Evolutionary conservation across 768 basidiomycete species (phyloP), one percentile per base, ranked within the genome.

Genomic region (Kwoniella sp.): DNA sequence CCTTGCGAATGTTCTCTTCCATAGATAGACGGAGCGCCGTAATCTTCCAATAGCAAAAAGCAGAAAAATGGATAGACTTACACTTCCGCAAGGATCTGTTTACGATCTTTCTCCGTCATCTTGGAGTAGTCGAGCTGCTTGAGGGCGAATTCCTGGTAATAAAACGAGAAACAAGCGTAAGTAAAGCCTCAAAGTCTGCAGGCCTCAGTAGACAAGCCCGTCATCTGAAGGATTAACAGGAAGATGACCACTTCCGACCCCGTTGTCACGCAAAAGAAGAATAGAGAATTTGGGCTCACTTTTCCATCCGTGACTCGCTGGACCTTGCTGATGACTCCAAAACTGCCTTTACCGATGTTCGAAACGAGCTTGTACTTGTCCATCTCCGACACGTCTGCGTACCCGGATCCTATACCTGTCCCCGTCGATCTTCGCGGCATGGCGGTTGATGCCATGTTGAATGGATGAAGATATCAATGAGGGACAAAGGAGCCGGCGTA

Each of bases 71-170:
- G 50, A 23, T 52, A 2, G n/a, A 85, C 92, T 74, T 79, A 97
- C 95, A 98, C 96, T 87, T 99, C 96, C 12, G 94, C 88, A 2
- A 96, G 90, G 59, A 99, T 94, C 81, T 98, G 96, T 79, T 93
- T 93, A 72, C 93, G 86, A 79, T 99, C 96, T 41, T 93, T 86
- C 80, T 97, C 93, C 38, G 86, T 89, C 95, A 99, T 97, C 55
- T 90, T 87, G 76, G 95, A 93, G 82, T 97, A 99, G 82, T 97
- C 93, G 74, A 99, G 87, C 81, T 99, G 93, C 76, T 99, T 96
- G 34, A 92, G 84, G 3, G 94, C 94, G 71, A 92, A 90, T 55
- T 75, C 74, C 68, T 73, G 50, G n/a, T 15, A 28, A 54, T 5
- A 13, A 12, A 31, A 11, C 7, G 8, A 31, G 53, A 17, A 54